Base-by-base conservation (phyloP, 2,329 filamentous ascomycete species). In the Fusarium robinianum region DNA sequence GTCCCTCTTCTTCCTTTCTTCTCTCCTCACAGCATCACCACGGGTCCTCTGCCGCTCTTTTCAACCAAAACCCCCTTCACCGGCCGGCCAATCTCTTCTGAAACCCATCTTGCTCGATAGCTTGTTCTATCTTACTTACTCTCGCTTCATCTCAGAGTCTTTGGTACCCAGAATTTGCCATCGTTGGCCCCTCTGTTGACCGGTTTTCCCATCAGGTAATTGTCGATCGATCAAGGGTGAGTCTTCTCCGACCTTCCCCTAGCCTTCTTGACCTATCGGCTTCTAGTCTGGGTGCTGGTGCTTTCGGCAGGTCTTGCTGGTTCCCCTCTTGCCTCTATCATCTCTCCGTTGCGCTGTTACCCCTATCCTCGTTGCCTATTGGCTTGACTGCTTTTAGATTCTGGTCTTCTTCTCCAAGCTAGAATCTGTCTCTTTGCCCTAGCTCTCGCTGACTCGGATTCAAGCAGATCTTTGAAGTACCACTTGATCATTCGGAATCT, bases 51-150 rank as follows among this genome's bases (percentile, higher is more conserved):
- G 64, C 63, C 67, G 68, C 62, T 71, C 71, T 72, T 72, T 74
- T 72, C 57, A 51, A 46, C 30, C 49, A 49, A 56, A 49, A 46
- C 49, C 38, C 40, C 39, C 41, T 36, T 66, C 64, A 64, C 63
- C 60, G 57, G 48, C 58, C 50, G 39, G 50, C 58, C 49, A 47
- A 63, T 63, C 62, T 64, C 62, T 64, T 63, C 62, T 56, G 55
- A 60, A 59, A 64, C 67, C 67, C 73, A 75, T 75, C 72, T 80
- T 80, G 78, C 75, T 78, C 68, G 72, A 74, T 79, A 80, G 74
- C 75, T 78, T 69, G 73, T 73, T 74, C 75, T 74, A 78, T 79
- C 73, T 76, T 76, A 75, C 72, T 76, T 74, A 75, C 71, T 70
- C 73, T 79, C 75, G 72, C 76, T 80, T 77, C 72, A 73, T 73